A percentile compares a stretch with the other conserved stretches of the same genome.
phyloP scores from a whole-genome alignment of 805 yeast species.

The Saccharomycopsis sp. region DNA sequence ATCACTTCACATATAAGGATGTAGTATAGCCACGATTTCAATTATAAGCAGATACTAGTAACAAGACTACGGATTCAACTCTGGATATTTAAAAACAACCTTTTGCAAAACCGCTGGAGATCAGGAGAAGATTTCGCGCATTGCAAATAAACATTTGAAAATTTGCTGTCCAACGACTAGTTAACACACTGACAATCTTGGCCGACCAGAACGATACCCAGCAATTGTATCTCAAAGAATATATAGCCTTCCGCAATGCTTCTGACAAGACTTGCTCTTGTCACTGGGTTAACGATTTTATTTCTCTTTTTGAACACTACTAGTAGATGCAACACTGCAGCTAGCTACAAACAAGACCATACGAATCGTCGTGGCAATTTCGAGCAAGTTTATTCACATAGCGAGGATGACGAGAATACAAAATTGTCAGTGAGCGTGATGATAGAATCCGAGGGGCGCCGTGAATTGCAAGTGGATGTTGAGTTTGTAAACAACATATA shows the following conservation, averaged over 20 bases:
- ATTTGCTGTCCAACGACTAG: too few relatives aligned
- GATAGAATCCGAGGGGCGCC: neutral
- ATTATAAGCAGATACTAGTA: too few relatives aligned
- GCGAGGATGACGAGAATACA: neutral
- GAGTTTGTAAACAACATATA: neutral
- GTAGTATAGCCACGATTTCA: neutral
- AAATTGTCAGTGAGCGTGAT: neutral
- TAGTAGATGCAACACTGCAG: neutral
- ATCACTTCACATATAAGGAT: too few relatives aligned
- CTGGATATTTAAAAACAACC: too few relatives aligned
- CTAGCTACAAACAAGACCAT: neutral
- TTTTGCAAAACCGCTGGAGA: too few relatives aligned
- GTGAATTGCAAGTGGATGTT: neutral
- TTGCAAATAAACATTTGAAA: too few relatives aligned
- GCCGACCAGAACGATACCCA: too few relatives aligned
- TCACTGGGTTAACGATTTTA: neutral
- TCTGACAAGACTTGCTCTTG: neutral
- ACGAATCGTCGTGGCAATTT: neutral
- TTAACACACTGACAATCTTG: too few relatives aligned
- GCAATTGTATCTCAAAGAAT: neutral
- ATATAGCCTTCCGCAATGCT: neutral
- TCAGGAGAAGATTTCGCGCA: too few relatives aligned
- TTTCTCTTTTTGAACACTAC: neutral
- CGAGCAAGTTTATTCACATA: neutral
- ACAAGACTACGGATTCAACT: too few relatives aligned